Base-by-base conservation (phyloP, 257 asterid genomes). In the Ehretia macrophylla region DNA sequence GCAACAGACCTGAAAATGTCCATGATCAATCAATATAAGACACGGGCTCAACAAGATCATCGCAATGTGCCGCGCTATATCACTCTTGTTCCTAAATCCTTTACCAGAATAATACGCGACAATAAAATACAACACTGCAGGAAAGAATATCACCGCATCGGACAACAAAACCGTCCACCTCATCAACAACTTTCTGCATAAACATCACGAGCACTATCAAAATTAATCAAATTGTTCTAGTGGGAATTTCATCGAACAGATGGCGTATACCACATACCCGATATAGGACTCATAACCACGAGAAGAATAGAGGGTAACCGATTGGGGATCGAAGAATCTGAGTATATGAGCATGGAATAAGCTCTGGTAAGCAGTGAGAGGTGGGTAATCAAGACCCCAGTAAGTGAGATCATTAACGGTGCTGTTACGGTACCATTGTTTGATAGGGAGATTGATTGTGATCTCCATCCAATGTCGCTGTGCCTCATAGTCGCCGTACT, bases 391-490 rank as follows among this genome's bases (percentile, higher is more conserved):
- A 50, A 93, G 85, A 14, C 99, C 99, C 99, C 96, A 93, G 59
- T 93, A 85, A 27, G 76, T 42, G 45, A 93, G 89, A 81, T 89
- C 94, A 66, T 93, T 93, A 0, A 59, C 56, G 14, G 95, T 69
- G 74, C 83, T 78, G 72, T 93, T 86, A 17, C 77, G 81, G 39
- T 93, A 89, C 99, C 99, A 93, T 23, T 93, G 88, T 65, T 66
- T 74, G 38, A 81, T 83, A 14, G 97, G 95, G 22, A 86, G 86
- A 65, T 86, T 93, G 69, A 68, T 59, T 1, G 97, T 84, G 58
- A 93, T 85, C 85, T 93, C 99, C 97, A 93, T 93, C 99, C 99
- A 93, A 63, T 93, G 99, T 67, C 99, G 87, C 76, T 93, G 99
- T 38, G 97, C 99, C 82, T 92, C 97, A 72, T 73, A 92, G 75